phyloP scores from a whole-genome alignment of 1,139 yeast species.

The Sugiyamaella sp. region DNA sequence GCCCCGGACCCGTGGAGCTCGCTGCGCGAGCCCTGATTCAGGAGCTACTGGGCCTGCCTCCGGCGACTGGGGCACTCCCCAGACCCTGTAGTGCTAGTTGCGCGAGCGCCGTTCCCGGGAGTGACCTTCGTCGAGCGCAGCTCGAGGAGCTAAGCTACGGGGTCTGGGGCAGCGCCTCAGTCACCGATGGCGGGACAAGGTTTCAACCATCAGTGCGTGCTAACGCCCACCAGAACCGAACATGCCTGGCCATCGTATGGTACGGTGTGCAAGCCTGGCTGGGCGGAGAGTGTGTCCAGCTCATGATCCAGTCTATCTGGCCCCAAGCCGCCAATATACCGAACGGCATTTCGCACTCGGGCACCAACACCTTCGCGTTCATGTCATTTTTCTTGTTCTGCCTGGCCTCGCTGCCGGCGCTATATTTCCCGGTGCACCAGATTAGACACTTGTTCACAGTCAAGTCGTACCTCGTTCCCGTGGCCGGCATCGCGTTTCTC shows the following conservation, averaged over 20 bases:
- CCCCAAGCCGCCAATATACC: conserved; percentile 43
- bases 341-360: conserved; percentile 53
- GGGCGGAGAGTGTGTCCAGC: conserved; percentile 79
- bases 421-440: conserved; percentile 80
- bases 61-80: not conserved
- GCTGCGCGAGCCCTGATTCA: no score
- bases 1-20: no score
- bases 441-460: conserved; percentile 80
- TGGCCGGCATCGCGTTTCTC: conserved; percentile 77
- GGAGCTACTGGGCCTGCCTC: not conserved
- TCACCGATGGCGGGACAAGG: not conserved
- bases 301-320: conserved; percentile 52
- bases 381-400: conserved; percentile 78
- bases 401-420: conserved; percentile 73
- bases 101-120: not conserved
- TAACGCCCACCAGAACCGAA: conserved; percentile 68
- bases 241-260: conserved; percentile 84
- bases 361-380: conserved; percentile 69
- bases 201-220: not conserved
- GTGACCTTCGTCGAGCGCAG: no score
- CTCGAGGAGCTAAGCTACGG: not conserved
- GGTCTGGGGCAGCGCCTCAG: not conserved
- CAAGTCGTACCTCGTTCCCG: conserved; percentile 74
- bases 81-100: not conserved
- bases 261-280: conserved; percentile 81